These are phyloP conservation scores for Blastocystis sp. DNA, from an alignment of 352 stramenopile species.

Conservation along the genomic window DNA sequence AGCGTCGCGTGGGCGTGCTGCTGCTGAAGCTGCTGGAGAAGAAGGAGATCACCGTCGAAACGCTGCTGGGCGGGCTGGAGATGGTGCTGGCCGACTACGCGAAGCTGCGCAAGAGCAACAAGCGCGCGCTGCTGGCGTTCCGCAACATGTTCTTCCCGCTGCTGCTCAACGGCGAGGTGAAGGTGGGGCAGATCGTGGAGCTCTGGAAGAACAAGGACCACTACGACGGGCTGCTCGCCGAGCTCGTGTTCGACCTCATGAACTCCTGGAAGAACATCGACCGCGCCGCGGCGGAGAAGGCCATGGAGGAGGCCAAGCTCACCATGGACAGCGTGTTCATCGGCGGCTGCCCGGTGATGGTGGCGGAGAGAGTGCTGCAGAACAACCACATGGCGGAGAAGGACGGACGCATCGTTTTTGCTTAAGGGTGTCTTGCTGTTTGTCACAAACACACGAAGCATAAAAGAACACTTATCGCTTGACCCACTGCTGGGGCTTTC, in stretches of 20 bases:
- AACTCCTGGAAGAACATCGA: slow-evolving; percentile 43
- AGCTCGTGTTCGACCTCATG: slow-evolving; percentile 54
- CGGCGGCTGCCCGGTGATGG: slow-evolving; percentile 10
- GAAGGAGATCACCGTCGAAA: background rate
- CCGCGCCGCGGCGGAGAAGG: slow-evolving; percentile 4
- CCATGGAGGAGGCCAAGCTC: slow-evolving; percentile 21
- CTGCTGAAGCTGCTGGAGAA: background rate
- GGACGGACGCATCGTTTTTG: slow-evolving; percentile 12
- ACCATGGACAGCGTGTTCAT: slow-evolving; percentile 39
- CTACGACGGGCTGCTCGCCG: slow-evolving; percentile 26
- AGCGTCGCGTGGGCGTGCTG: slow-evolving; percentile 39
- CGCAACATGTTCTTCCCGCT: slow-evolving; percentile 39
- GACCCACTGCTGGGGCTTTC: slow-evolving; percentile 95
- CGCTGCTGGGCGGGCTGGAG: background rate
- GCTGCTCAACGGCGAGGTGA: background rate
- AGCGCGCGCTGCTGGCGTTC: slow-evolving; percentile 25
- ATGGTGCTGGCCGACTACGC: background rate
- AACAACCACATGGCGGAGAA: slow-evolving; percentile 9
- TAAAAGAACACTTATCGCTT: slow-evolving; percentile 82
- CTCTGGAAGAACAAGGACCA: slow-evolving; percentile 48
- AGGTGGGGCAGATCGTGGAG: slow-evolving; percentile 15
- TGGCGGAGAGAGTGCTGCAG: slow-evolving; percentile 8
- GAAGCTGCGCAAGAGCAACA: slow-evolving; percentile 37
- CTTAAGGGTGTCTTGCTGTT: background rate
- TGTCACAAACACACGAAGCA: background rate